Base-by-base conservation (phyloP, 768 basidiomycete species). In the Pleurotus cornucopiae region DNA sequence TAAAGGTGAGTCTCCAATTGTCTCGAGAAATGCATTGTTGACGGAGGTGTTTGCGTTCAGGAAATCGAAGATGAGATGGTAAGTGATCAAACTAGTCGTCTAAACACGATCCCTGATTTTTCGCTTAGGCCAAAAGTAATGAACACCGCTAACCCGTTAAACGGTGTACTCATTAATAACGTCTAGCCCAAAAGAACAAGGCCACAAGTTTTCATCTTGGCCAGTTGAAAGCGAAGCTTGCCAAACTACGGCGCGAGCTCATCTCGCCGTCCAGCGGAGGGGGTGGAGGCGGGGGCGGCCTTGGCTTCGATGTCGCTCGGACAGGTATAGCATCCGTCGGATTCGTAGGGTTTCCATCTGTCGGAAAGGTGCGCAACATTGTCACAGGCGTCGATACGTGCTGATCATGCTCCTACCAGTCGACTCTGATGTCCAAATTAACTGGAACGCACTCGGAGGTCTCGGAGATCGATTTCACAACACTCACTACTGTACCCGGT, bases 41-140 rank as follows among this genome's bases (percentile, higher is more conserved):
- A 34, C 9, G 30, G 11, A 11, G 4, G 1, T 34, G 30, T 34
- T 34, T 34, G 30, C 9, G 30, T 11, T 34, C 58, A 92, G 89
- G 92, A 93, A 85, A 83, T 95, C 70, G 93, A 95, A 82, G 91
- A 93, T 91, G 93, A 94, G 73, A 94, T 94, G 94, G 91, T 89
- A 67, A 76, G 83, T 71, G 25, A 23, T 56, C 48, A 59, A 58
- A 56, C 46, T 47, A 57, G 25, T 54, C 53, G 51, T 39, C 55
- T 47, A 34, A 34, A 41, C 30, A 30, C 56, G 61, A 54, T 56
- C 56, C 67, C 70, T 69, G 60, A 72, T 56, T 48, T 4, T 39
- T 34, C 61, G 26, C 62, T 56, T 68, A 93, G 89, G 82, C 87
- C 68, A 93, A 82, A 82, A 94, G 89, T 91, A 79, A 67, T 79